A percentile compares a stretch with the other conserved stretches of the same genome.
phyloP scores from a whole-genome alignment of 805 yeast genomes.

The Scheffersomyces amazonensis region DNA sequence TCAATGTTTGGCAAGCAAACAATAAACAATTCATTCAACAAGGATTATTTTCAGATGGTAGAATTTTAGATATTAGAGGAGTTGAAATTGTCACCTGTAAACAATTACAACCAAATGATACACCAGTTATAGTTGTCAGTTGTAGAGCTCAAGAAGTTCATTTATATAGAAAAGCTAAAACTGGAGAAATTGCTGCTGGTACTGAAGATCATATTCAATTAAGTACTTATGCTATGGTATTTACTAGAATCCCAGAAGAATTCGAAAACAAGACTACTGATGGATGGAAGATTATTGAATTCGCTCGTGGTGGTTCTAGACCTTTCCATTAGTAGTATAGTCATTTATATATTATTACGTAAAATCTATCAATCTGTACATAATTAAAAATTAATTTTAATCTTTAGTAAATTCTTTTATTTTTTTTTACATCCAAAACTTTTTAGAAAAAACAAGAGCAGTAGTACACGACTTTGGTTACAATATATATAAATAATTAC shows the following conservation, averaged over 20 bases:
- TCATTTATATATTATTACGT: not conserved
- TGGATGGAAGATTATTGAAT: constrained; percentile 96
- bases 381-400: not conserved
- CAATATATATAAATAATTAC: too few species aligned
- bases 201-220: constrained; percentile 88
- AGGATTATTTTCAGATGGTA: constrained; percentile 87
- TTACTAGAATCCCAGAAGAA: constrained; percentile 90
- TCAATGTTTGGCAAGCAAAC: constrained; percentile 88
- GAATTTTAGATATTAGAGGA: constrained; percentile 90
- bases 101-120: constrained; percentile 82
- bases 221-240: constrained; percentile 94
- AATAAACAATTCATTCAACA: constrained; percentile 91
- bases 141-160: constrained; percentile 97
- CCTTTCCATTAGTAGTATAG: constrained; percentile 60
- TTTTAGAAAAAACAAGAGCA: too few species aligned
- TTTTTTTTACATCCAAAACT: too few species aligned
- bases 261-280: constrained; percentile 87
- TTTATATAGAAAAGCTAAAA: constrained; percentile 80
- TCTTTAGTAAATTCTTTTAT: too few species aligned
- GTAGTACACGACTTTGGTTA: too few species aligned
- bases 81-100: constrained; percentile 89
- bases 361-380: too few species aligned
- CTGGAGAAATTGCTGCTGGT: constrained; percentile 95
- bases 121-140: constrained; percentile 89
- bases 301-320: constrained; percentile 90